Evolutionary conservation across 2,329 filamentous ascomycete species (phyloP), one percentile per base, ranked within the genome.

Genomic region (Pestalotiopsis sp.): DNA sequence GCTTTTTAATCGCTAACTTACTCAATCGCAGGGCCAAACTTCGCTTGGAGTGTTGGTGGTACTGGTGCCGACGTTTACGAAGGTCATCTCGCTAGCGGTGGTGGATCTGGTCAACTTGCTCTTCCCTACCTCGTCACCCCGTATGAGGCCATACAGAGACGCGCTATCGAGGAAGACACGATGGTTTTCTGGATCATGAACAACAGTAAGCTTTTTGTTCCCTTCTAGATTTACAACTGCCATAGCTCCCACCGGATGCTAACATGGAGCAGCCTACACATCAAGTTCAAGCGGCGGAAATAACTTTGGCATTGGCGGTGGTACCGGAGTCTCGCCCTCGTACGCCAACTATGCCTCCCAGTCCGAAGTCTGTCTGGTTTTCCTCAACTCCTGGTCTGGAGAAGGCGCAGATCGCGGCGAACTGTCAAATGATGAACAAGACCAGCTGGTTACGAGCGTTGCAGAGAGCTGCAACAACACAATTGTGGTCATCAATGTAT

Each of bases 391-490:
- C 11, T 86, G 90, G 74, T 85, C 87, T 13, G 90, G 90, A 61
- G 91, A 93, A 78, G 73, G 72, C 31, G 69, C 61, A 7, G 75
- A 77, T 61, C 72, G 75, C 2, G 59, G 31, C 0, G 64, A 69
- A 14, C 71, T 77, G 0, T 69, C 49, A 4, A 71, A 75, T 38
- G 70, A 72, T 3, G 70, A 70, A 1, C 72, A 74, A 59, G 89
- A 92, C 64, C 80, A 83, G 4, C 75, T 92, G 66, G 88, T 92
- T 72, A 80, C 84, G 65, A 88, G 87, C 41, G 88, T 91, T 9
- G 85, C 88, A 1, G 82, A 83, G 4, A 80, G 85, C 68, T 90
- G 87, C 81, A 90, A 90, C 81, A 92, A 92, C 80, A 92, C 90
- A 12, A 83, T 93, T 56, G 86, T 92, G 36, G 84, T 92, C 69